Evolutionary conservation across 768 basidiomycete genomes (phyloP).

Genomic region (Boletus vinaceobasis): DNA sequence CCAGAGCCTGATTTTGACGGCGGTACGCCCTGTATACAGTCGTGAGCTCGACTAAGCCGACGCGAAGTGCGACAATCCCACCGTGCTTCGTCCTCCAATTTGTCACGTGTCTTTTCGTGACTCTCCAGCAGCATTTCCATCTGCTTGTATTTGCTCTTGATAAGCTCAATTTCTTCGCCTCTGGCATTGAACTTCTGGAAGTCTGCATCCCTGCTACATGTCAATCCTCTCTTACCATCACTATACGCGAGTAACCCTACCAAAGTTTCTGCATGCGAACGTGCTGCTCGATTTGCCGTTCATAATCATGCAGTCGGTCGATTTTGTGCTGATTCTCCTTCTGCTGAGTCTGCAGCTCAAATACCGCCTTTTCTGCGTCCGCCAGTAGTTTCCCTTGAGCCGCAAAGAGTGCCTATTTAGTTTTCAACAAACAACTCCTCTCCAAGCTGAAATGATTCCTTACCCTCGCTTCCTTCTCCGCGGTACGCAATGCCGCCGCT

Average conservation of each 20-base stretch:
- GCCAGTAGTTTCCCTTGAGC: slow-evolving; percentile 68
- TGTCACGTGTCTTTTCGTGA: slow-evolving; percentile 49
- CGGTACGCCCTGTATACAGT: slow-evolving; percentile 44
- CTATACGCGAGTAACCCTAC: slow-evolving; percentile 41
- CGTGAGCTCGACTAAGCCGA: neutral
- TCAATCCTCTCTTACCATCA: slow-evolving; percentile 6
- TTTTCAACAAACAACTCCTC: neutral
- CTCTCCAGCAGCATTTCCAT: slow-evolving; percentile 64
- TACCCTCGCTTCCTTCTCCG: slow-evolving; percentile 70
- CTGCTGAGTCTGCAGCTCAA: slow-evolving; percentile 67
- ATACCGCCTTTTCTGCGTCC: slow-evolving; percentile 67
- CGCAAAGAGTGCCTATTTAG: slow-evolving; percentile 53
- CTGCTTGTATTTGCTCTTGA: slow-evolving; percentile 59
- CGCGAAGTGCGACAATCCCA: slow-evolving; percentile 28
- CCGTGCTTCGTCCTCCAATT: slow-evolving; percentile 60
- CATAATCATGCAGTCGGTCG: slow-evolving; percentile 77
- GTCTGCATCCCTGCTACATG: slow-evolving; percentile 61
- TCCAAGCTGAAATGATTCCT: neutral
- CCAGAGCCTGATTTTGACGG: slow-evolving; percentile 59
- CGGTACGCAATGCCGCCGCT: slow-evolving; percentile 61
- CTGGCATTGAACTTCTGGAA: slow-evolving; percentile 67
- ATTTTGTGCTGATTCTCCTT: slow-evolving; percentile 83
- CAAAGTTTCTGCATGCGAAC: slow-evolving; percentile 74
- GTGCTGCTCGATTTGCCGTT: slow-evolving; percentile 81
- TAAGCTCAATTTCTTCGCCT: slow-evolving; percentile 51